These are phyloP conservation scores for Scalesia atractyloides DNA, from an alignment of 129 eudicot genomes.

Conservation along the genomic window DNA sequence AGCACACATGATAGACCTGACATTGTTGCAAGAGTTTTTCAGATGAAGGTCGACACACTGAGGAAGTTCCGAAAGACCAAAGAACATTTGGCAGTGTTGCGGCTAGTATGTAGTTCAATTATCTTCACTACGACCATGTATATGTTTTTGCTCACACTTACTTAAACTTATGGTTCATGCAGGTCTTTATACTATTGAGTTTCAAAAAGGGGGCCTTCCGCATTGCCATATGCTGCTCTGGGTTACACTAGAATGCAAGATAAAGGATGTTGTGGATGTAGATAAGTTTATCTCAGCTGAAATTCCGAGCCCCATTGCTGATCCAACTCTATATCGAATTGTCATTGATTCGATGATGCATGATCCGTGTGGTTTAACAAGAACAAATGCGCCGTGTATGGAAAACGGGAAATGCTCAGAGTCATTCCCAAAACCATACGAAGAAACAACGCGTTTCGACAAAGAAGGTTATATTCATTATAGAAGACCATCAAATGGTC, in stretches of 20 bases:
- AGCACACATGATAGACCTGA: not conserved
- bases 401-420: not conserved
- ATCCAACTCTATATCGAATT: not conserved
- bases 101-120: not conserved
- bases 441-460: too few relatives aligned
- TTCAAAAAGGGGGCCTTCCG: not conserved
- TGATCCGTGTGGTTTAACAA: not conserved
- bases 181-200: not conserved
- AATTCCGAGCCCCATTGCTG: not conserved
- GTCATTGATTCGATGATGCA: slow-evolving; percentile 12
- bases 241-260: not conserved
- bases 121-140: too few relatives aligned
- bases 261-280: not conserved
- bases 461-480: too few relatives aligned
- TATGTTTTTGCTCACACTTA: too few relatives aligned
- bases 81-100: not conserved
- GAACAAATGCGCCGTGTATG: not conserved
- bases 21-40: not conserved
- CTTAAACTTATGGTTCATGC: too few relatives aligned
- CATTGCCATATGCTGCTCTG: slow-evolving; percentile 6
- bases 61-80: not conserved
- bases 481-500: too few relatives aligned
- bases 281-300: not conserved
- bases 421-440: not conserved
- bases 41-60: not conserved